phyloP scores from a whole-genome alignment of 2,329 filamentous ascomycete species.

The Aspergillus ochraceoroseus region DNA sequence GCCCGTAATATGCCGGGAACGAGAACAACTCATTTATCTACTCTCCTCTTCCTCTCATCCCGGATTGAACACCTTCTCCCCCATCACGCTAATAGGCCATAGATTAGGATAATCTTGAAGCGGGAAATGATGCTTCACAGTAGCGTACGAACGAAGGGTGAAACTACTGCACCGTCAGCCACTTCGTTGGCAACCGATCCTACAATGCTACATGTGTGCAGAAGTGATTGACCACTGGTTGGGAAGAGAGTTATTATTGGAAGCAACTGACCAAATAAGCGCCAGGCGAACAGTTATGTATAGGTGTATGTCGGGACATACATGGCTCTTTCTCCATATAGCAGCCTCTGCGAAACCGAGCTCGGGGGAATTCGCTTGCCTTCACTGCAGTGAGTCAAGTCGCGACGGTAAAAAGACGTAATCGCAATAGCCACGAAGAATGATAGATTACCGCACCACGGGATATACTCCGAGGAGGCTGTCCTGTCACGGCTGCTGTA shows the following conservation, averaged over 20 bases:
- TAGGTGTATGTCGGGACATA: slow-evolving; percentile 8
- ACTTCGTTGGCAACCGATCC: slow-evolving; percentile 19
- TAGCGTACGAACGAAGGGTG: slow-evolving; percentile 14
- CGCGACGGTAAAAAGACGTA: neutral
- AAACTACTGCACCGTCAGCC: slow-evolving; percentile 24
- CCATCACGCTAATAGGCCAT: neutral
- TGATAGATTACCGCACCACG: slow-evolving; percentile 2
- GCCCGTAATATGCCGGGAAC: neutral
- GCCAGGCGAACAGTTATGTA: neutral
- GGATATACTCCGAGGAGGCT: slow-evolving; percentile 7
- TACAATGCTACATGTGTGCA: slow-evolving; percentile 23
- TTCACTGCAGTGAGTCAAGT: too few species aligned
- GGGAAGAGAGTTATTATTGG: slow-evolving; percentile 12
- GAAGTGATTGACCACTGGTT: slow-evolving; percentile 19
- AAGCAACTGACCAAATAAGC: slow-evolving; percentile 7
- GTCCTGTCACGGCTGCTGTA: slow-evolving; percentile 7
- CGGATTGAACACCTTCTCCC: neutral
- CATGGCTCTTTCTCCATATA: slow-evolving; percentile 2
- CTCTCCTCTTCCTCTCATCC: neutral
- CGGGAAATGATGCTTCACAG: slow-evolving; percentile 2
- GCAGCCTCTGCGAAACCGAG: too few species aligned
- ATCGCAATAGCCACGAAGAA: neutral
- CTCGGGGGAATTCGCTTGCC: too few species aligned
- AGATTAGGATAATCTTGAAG: neutral
- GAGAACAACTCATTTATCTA: too few species aligned